Conservation (phyloP, 2,329 filamentous ascomycete species). For the Setomelanomma holmii region DNA sequence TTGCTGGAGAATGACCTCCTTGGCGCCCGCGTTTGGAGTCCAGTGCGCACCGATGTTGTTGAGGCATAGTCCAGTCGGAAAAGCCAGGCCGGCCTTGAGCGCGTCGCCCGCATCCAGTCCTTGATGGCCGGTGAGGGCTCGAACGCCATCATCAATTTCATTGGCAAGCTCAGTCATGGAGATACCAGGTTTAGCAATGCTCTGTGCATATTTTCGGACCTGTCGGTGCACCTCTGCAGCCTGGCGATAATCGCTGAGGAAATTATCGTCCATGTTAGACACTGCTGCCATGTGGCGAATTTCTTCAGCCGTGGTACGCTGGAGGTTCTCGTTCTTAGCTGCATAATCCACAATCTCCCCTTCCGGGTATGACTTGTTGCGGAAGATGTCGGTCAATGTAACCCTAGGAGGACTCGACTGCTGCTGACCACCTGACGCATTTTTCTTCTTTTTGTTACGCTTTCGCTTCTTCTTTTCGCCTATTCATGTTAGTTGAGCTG, state of each 20-base stretch:
- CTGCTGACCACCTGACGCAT: conserved; percentile 54
- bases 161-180: conserved; percentile 79
- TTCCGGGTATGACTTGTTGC: conserved; percentile 71
- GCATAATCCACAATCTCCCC: conserved; percentile 77
- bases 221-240: conserved; percentile 87
- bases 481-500: conserved; percentile 17
- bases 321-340: conserved; percentile 70
- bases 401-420: conserved; percentile 79
- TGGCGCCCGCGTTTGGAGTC: conserved; percentile 85
- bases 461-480: conserved; percentile 75
- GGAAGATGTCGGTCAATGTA: conserved; percentile 73
- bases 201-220: conserved; percentile 80
- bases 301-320: conserved; percentile 81
- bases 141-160: conserved; percentile 81
- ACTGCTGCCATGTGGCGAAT: conserved; percentile 70
- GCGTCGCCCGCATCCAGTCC: conserved; percentile 79
- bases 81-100: conserved; percentile 80
- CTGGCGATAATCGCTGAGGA: conserved; percentile 79
- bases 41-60: conserved; percentile 87
- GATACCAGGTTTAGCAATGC: conserved; percentile 78
- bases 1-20: conserved; percentile 73
- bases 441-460: conserved; percentile 76
- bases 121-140: conserved; percentile 75
- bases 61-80: conserved; percentile 81
- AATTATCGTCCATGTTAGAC: conserved; percentile 77